Conservation (phyloP, 768 basidiomycete species). For the Chlorophyllum brunneum region DNA sequence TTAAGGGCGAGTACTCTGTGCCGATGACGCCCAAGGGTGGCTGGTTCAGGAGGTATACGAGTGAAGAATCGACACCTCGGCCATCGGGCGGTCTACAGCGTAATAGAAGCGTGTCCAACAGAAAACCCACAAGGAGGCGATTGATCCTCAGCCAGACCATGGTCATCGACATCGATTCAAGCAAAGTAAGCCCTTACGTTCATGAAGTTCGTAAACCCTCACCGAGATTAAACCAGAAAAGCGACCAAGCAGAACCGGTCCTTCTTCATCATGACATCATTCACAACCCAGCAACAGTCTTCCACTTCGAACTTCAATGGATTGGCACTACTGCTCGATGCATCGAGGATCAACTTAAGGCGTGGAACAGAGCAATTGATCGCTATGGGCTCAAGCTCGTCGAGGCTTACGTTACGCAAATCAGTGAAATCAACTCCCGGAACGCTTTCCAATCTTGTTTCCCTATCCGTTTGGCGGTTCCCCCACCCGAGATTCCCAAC, state of each 20-base stretch:
- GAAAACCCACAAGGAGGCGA: constrained; percentile 43
- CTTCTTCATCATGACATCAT: constrained; percentile 92
- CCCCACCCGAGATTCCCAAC: constrained; percentile 69
- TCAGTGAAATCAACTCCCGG: constrained; percentile 78
- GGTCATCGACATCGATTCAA: constrained; percentile 82
- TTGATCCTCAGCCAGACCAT: constrained; percentile 84
- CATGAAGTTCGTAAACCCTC: neutral
- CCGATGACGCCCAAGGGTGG: constrained; percentile 58
- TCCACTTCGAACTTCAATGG: constrained; percentile 98
- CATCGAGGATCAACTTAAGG: constrained; percentile 83
- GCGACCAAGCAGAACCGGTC: constrained; percentile 84
- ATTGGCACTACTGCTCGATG: constrained; percentile 89
- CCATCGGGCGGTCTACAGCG: constrained; percentile 32
- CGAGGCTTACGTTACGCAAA: constrained; percentile 90
- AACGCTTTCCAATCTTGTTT: constrained; percentile 92
- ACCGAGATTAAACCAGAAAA: constrained; percentile 44
- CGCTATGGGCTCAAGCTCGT: constrained; percentile 88
- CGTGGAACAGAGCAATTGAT: constrained; percentile 81
- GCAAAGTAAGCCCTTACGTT: constrained; percentile 44
- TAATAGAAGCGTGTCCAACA: constrained; percentile 24
- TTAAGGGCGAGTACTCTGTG: constrained; percentile 74
- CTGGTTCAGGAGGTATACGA: constrained; percentile 66
- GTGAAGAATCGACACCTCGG: constrained; percentile 34
- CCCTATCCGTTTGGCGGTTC: constrained; percentile 71
- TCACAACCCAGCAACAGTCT: constrained; percentile 91